phyloP scores from a whole-genome alignment of 345 rosid genomes.

The Raphanus sativus region DNA sequence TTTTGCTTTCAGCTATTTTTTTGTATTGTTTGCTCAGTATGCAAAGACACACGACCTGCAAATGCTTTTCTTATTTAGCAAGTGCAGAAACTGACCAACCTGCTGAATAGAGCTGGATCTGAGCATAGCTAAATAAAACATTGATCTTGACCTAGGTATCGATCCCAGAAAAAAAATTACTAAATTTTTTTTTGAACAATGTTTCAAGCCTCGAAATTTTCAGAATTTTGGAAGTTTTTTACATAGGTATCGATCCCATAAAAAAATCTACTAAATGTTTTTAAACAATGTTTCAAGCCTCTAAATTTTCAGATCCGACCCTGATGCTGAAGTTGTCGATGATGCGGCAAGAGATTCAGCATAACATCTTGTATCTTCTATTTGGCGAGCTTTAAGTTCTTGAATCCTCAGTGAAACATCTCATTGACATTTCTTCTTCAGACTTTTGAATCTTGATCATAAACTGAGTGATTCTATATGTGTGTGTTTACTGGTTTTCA shows the following conservation, averaged over 20 bases:
- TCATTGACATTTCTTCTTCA: neutral
- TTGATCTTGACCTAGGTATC: too few species aligned
- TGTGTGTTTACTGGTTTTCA: conserved; percentile 36
- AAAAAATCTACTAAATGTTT: neutral
- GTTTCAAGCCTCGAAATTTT: too few species aligned
- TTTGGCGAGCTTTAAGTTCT: neutral
- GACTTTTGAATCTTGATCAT: conserved; percentile 22
- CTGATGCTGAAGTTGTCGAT: conserved; percentile 45
- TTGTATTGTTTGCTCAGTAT: conserved; percentile 46
- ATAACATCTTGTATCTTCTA: conserved; percentile 18
- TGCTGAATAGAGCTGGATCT: conserved; percentile 38
- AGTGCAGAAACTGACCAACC: conserved; percentile 87
- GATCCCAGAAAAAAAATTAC: neutral
- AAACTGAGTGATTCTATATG: neutral
- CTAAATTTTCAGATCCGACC: too few species aligned
- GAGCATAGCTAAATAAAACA: too few species aligned
- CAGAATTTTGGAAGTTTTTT: too few species aligned
- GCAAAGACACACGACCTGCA: conserved; percentile 78
- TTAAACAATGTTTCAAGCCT: too few species aligned
- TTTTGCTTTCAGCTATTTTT: neutral
- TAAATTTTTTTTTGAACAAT: too few species aligned
- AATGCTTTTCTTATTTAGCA: conserved; percentile 66
- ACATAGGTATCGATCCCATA: too few species aligned
- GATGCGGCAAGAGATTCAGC: conserved; percentile 85
- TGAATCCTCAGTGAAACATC: neutral